Evolutionary conservation across 495 filamentous ascomycete genomes (phyloP).

Genomic region (Aspergillus taichungensis): DNA sequence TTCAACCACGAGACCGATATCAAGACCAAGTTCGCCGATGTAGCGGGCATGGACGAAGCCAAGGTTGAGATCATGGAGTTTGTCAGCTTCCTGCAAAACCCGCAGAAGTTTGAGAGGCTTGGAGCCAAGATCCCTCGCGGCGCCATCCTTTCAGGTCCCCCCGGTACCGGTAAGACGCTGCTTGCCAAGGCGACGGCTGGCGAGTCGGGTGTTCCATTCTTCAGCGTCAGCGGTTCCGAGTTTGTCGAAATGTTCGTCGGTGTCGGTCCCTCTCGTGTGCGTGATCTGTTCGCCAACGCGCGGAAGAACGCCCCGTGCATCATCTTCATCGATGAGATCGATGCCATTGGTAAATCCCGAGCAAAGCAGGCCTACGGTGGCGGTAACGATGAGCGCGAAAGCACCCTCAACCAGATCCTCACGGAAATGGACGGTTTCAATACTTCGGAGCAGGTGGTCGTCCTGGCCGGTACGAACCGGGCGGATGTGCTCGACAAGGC

Average conservation of each 20-base stretch:
- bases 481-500: constrained; percentile 92
- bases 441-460: constrained; percentile 91
- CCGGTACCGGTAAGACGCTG: constrained; percentile 96
- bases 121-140: constrained; percentile 97
- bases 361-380: constrained; percentile 67
- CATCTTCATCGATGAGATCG: constrained; percentile 99
- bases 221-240: constrained; percentile 94
- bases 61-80: constrained; percentile 99
- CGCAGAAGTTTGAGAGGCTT: constrained; percentile 80
- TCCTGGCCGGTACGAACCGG: constrained; percentile 95
- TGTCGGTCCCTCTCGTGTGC: constrained; percentile 89
- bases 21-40: constrained; percentile 94
- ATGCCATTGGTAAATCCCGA: constrained; percentile 90
- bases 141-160: constrained; percentile 90
- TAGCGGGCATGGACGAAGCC: constrained; percentile 97
- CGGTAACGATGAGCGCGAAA: constrained; percentile 94
- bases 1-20: constrained; percentile 96
- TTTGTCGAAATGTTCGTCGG: constrained; percentile 99
- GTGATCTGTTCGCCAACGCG: constrained; percentile 90
- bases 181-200: constrained; percentile 96
- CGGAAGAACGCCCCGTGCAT: constrained; percentile 96
- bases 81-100: constrained; percentile 88
- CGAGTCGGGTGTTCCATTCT: constrained; percentile 96
- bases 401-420: constrained; percentile 93
- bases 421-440: constrained; percentile 99